Evolutionary conservation across 2,329 filamentous ascomycete species (phyloP).

Genomic region (Fusarium graminum): DNA sequence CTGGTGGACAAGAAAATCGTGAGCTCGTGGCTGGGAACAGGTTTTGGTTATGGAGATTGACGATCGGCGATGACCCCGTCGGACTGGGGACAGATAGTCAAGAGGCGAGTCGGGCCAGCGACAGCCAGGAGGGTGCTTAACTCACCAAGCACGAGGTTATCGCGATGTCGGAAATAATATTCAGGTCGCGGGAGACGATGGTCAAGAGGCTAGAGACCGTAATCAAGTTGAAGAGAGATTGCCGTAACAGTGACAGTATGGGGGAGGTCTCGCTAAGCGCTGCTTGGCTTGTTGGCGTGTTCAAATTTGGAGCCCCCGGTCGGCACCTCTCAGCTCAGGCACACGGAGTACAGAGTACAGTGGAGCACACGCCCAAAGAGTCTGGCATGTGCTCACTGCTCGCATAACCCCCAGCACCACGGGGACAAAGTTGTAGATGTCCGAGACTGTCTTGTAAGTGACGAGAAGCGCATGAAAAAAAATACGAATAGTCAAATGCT

Average conservation of each 20-base stretch:
- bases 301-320: constrained; percentile 49
- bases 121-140: constrained; percentile 36
- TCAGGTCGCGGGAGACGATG: constrained; percentile 47
- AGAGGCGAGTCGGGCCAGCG: constrained; percentile 36
- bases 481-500: constrained; percentile 44
- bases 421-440: constrained; percentile 26
- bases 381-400: constrained; percentile 50
- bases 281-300: constrained; percentile 52
- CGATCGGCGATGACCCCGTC: constrained; percentile 36
- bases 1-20: constrained; percentile 40
- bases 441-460: constrained; percentile 23
- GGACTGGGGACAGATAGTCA: constrained; percentile 24
- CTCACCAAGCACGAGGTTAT: constrained; percentile 47
- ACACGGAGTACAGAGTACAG: constrained; percentile 47
- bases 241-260: constrained; percentile 47
- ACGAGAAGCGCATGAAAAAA: constrained; percentile 29
- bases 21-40: constrained; percentile 42
- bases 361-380: constrained; percentile 51
- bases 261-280: constrained; percentile 52
- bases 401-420: constrained; percentile 40
- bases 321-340: constrained; percentile 38
- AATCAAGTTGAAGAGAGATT: constrained; percentile 50
- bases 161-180: constrained; percentile 45
- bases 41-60: constrained; percentile 40
- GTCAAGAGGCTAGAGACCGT: constrained; percentile 36